Conservation (phyloP, 768 basidiomycete genomes). For the Termitomyces sp. region DNA sequence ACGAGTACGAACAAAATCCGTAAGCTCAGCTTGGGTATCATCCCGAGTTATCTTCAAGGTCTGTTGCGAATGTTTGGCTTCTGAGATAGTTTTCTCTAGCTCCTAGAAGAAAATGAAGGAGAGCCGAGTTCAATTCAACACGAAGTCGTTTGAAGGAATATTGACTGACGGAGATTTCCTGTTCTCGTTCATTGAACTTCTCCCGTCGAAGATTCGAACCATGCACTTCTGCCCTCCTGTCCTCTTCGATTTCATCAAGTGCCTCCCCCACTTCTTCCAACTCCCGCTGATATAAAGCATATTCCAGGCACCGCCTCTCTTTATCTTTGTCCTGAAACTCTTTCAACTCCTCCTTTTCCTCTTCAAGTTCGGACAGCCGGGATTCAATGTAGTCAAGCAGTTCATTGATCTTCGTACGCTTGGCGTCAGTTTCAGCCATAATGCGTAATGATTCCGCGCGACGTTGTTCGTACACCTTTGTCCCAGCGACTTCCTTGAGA, state of each 20-base stretch:
- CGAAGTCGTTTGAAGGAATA: background rate
- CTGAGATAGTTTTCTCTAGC: constrained; percentile 67
- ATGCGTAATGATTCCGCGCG: constrained; percentile 89
- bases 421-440: constrained; percentile 94
- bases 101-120: constrained; percentile 35
- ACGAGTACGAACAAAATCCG: constrained; percentile 76
- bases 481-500: constrained; percentile 98
- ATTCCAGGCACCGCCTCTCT: constrained; percentile 90
- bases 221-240: constrained; percentile 77
- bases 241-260: constrained; percentile 80
- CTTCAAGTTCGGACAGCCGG: constrained; percentile 85
- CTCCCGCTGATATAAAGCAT: constrained; percentile 89
- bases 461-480: constrained; percentile 95
- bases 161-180: constrained; percentile 67
- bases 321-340: constrained; percentile 96
- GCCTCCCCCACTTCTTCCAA: constrained; percentile 83
- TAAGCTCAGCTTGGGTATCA: constrained; percentile 78
- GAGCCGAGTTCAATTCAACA: background rate
- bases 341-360: constrained; percentile 96
- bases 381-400: constrained; percentile 88
- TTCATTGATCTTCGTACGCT: constrained; percentile 87
- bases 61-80: constrained; percentile 65
- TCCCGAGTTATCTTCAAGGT: constrained; percentile 63
- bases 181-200: constrained; percentile 79
- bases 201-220: constrained; percentile 77